Percentiles rank a stretch among this genome's conserved stretches.
phyloP scores from a whole-genome alignment of 2,329 filamentous ascomycete genomes.

The Aspergillus phoenicis region DNA sequence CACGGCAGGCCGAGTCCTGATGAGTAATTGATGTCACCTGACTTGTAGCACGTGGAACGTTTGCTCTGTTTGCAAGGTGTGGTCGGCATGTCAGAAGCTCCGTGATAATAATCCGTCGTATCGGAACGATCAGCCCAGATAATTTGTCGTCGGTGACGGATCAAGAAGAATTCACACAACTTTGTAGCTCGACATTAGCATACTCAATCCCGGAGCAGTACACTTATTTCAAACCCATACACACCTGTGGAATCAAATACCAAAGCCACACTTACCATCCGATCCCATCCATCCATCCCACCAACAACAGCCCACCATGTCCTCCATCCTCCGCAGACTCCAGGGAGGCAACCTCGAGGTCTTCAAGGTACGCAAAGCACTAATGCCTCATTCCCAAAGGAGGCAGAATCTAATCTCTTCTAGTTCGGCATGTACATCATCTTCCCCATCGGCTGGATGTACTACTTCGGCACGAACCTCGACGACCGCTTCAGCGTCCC shows the following conservation, averaged over 20 bases:
- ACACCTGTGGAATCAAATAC: not conserved
- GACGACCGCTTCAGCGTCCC: conserved; percentile 86
- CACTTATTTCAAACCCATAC: too few species aligned
- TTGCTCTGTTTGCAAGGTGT: conserved; percentile 23
- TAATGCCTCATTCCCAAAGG: not conserved
- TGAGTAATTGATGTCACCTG: conserved; percentile 9
- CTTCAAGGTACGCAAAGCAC: conserved; percentile 70
- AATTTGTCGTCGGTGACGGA: conserved; percentile 13
- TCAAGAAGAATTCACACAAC: not conserved
- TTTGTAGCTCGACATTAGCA: not conserved
- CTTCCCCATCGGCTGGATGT: conserved; percentile 99
- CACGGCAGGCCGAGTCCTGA: not conserved
- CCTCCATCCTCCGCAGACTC: conserved; percentile 57
- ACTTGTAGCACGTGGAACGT: conserved; percentile 15
- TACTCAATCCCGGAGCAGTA: not conserved
- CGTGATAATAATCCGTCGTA: conserved; percentile 20
- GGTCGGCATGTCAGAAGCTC: conserved; percentile 14
- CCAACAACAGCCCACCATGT: conserved; percentile 31
- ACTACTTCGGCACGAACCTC: conserved; percentile 98
- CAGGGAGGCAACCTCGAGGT: conserved; percentile 89
- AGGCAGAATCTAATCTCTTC: not conserved
- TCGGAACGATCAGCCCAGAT: conserved; percentile 7
- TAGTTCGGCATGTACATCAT: conserved; percentile 98
- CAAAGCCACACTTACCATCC: not conserved
- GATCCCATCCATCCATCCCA: not conserved